phyloP scores from a whole-genome alignment of 2,329 filamentous ascomycete species.

The Sclerotinia sclerotiorum region DNA sequence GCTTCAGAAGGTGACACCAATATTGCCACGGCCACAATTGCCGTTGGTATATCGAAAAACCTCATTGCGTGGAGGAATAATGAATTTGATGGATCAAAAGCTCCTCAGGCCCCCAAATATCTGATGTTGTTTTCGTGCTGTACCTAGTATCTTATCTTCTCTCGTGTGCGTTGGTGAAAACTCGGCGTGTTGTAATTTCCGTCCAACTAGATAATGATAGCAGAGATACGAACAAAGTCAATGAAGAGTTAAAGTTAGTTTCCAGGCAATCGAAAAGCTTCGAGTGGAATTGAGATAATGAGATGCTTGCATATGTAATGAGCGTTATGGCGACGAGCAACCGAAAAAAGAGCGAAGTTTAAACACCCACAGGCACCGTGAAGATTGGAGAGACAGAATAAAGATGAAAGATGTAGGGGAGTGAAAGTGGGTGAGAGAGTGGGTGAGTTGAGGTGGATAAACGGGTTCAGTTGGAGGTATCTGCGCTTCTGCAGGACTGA shows the following conservation, averaged over 20 bases:
- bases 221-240: constrained; percentile 7
- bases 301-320: constrained; percentile 12
- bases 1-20: constrained; percentile 42
- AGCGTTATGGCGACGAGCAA: constrained; percentile 25
- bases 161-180: not conserved
- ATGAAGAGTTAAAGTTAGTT: not conserved
- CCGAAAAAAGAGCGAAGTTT: constrained; percentile 9
- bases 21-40: constrained; percentile 51
- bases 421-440: not conserved
- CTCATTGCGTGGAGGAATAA: constrained; percentile 49
- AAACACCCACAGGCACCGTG: not conserved
- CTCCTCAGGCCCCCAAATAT: not conserved
- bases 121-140: not conserved
- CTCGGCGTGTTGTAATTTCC: not conserved
- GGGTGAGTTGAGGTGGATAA: not conserved
- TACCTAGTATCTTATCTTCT: not conserved
- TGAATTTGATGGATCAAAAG: constrained; percentile 23
- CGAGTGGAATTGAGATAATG: not conserved
- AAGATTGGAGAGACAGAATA: not conserved
- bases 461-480: not conserved
- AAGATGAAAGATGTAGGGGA: constrained; percentile 14
- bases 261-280: not conserved
- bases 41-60: constrained; percentile 50
- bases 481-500: constrained; percentile 7
- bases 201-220: not conserved